Conservation (phyloP, 768 basidiomycete genomes). For the Russula ochroleuca region DNA sequence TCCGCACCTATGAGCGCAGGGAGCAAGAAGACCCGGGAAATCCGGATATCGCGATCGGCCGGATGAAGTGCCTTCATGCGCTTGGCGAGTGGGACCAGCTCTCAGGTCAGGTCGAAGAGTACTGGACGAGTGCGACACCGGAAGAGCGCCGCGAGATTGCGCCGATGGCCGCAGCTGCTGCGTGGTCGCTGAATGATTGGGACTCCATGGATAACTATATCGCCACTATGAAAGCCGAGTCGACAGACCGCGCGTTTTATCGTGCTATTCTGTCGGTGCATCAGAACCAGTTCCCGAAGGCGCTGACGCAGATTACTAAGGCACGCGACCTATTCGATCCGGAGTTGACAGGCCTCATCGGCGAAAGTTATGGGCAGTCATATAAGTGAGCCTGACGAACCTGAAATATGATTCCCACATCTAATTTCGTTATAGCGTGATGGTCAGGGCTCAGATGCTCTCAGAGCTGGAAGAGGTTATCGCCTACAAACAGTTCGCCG, state of each 20-base stretch:
- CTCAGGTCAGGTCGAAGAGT: slow-evolving; percentile 77
- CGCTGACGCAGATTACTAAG: slow-evolving; percentile 82
- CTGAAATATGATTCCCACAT: background rate
- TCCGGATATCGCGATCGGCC: slow-evolving; percentile 76
- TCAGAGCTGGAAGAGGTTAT: slow-evolving; percentile 98
- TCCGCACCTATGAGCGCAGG: slow-evolving; percentile 79
- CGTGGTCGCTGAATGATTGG: slow-evolving; percentile 97
- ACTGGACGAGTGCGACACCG: slow-evolving; percentile 77
- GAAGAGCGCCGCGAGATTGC: slow-evolving; percentile 90
- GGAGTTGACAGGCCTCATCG: slow-evolving; percentile 85
- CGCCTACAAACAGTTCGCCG: slow-evolving; percentile 87
- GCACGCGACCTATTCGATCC: slow-evolving; percentile 90
- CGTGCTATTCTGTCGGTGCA: slow-evolving; percentile 93
- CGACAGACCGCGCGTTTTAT: slow-evolving; percentile 93
- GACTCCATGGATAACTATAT: slow-evolving; percentile 98
- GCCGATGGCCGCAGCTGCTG: slow-evolving; percentile 94
- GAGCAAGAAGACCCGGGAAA: slow-evolving; percentile 69
- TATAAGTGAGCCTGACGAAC: slow-evolving; percentile 68
- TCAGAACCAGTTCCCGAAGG: slow-evolving; percentile 92
- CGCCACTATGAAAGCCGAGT: slow-evolving; percentile 85
- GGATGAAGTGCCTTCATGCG: slow-evolving; percentile 94
- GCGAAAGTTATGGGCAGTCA: slow-evolving; percentile 94
- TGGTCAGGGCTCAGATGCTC: slow-evolving; percentile 97
- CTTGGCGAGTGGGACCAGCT: slow-evolving; percentile 97
- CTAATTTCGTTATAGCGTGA: slow-evolving; percentile 52